Conservation (phyloP, 1,284 basidiomycete species). For the Schizopora paradoxa region DNA sequence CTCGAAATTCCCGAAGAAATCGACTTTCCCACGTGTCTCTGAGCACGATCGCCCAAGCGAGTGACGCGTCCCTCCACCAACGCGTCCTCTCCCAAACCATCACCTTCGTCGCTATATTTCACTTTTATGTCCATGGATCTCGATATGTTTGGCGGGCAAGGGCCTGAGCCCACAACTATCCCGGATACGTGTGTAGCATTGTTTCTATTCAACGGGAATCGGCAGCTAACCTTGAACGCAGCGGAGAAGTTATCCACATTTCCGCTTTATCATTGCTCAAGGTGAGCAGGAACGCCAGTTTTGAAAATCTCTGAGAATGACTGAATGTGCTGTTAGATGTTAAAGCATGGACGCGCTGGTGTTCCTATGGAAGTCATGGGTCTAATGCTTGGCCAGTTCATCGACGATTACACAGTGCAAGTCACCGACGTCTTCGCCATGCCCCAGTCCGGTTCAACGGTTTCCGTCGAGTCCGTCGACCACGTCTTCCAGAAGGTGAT, state of each 20-base stretch:
- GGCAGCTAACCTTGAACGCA: constrained; percentile 29
- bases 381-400: constrained; percentile 97
- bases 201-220: background rate
- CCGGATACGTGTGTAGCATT: constrained; percentile 19
- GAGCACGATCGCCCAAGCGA: too few relatives aligned
- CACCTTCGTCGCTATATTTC: background rate
- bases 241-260: constrained; percentile 95
- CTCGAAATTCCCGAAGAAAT: too few relatives aligned
- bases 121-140: background rate
- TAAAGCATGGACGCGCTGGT: constrained; percentile 98
- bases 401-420: constrained; percentile 97
- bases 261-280: constrained; percentile 91
- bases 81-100: too few relatives aligned
- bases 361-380: constrained; percentile 99
- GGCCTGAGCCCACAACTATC: constrained; percentile 12
- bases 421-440: constrained; percentile 99
- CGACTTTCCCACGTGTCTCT: too few relatives aligned
- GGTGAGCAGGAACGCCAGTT: constrained; percentile 40
- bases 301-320: constrained; percentile 4
- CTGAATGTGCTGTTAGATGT: constrained; percentile 63
- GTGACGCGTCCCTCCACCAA: too few relatives aligned
- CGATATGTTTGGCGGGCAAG: constrained; percentile 1
- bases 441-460: constrained; percentile 98
- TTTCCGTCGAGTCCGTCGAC: constrained; percentile 98
- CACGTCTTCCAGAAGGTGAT: constrained; percentile 99